Conservation (phyloP, 2,329 filamentous ascomycete genomes). For the Colletotrichum aenigma region DNA sequence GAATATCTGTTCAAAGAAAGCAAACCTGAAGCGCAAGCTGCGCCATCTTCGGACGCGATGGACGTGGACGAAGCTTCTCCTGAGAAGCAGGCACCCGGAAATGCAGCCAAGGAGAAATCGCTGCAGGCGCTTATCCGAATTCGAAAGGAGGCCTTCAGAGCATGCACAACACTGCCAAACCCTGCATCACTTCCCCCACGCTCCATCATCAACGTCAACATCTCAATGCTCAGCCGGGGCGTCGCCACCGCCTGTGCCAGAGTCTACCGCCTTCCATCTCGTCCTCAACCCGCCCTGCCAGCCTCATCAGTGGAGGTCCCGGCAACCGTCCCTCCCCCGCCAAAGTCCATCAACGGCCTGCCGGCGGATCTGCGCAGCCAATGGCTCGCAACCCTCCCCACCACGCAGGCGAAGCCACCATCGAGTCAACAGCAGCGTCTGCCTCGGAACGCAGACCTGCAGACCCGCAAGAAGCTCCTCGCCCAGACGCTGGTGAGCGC, state of each 20-base stretch:
- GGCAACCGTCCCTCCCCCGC: conserved; percentile 41
- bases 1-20: conserved; percentile 64
- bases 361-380: conserved; percentile 62
- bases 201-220: conserved; percentile 63
- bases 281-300: conserved; percentile 21
- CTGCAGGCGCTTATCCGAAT: conserved; percentile 14
- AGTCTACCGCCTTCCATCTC: conserved; percentile 81
- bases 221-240: conserved; percentile 74
- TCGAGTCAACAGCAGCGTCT: conserved; percentile 26
- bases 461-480: conserved; percentile 46
- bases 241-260: conserved; percentile 74
- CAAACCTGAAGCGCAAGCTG: neutral
- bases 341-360: conserved; percentile 27
- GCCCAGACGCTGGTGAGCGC: conserved; percentile 50
- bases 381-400: conserved; percentile 70
- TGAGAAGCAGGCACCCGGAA: conserved; percentile 21
- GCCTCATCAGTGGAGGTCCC: conserved; percentile 49
- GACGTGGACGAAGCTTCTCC: conserved; percentile 17
- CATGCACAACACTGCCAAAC: conserved; percentile 24
- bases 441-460: conserved; percentile 30
- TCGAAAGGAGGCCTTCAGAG: conserved; percentile 32
- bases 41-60: neutral
- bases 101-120: neutral
- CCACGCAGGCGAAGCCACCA: conserved; percentile 8
- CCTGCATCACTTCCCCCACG: conserved; percentile 33